Base-by-base conservation (phyloP, 345 rosid species). In the Streptanthus diversifolius region DNA sequence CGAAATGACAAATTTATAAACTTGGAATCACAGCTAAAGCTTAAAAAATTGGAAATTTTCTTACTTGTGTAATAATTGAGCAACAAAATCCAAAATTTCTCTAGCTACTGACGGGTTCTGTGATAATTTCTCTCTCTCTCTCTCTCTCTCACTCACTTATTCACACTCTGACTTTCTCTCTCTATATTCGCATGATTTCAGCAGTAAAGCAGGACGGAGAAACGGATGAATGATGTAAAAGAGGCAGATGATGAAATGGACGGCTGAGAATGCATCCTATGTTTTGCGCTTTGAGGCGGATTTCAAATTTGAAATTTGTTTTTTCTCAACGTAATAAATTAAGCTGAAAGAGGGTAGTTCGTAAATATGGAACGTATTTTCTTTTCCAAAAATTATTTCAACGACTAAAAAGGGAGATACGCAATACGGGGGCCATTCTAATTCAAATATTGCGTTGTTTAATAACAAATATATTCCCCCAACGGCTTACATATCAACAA, bases 41-140 rank as follows among this genome's bases (percentile, higher is more conserved):
- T 17, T 11, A 8, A 1, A 56, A 24, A 12, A 5, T 0, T 5
- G 8, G 15, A 37, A 66, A 5, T 1, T n/a, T 37, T 43, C 54
- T 48, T 66, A 80, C 92, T 89, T 84, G 83, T 66, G 79, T 66
- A 75, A 61, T 71, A 78, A 76, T 22, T 78, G 77, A 83, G 77
- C 70, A 83, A 78, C 45, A 83, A 62, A 69, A 82, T 56, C 43
- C 73, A 80, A 27, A 83, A 32, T 63, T 30, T 61, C 3, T 33
- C 70, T 21, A 61, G 62, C 70, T 68, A 4, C 19, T 60, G 35
- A 61, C 48, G 40, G 44, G 29, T 60, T 75, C 62, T 67, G 51
- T 65, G 4, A 36, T 51, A 24, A 11, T 36, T 52, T 57, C 59
- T 57, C 65, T 35, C 68, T 15, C 66, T 15, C 66, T 68, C 71